These are phyloP conservation scores for Penicillium brevicompactum DNA, from an alignment of 2,329 filamentous ascomycete genomes.

Conservation along the genomic window DNA sequence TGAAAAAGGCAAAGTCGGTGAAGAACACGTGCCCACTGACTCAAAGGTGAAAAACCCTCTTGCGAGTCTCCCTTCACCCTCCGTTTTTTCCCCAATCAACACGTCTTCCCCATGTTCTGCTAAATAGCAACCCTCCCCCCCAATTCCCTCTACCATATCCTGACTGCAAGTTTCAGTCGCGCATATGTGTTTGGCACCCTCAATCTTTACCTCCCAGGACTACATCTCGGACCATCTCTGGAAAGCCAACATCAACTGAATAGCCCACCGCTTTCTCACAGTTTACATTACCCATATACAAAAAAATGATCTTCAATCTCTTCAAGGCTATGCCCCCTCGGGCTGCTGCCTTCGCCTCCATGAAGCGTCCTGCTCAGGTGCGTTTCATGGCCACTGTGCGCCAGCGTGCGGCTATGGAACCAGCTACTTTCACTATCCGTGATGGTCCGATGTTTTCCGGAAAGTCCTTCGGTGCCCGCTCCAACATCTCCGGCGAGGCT, in stretches of 20 bases:
- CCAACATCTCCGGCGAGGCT: slow-evolving; percentile 95
- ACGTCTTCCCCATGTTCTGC: slow-evolving; percentile 29
- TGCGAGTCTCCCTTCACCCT: slow-evolving; percentile 12
- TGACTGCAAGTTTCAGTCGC: slow-evolving; percentile 53
- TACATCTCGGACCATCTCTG: slow-evolving; percentile 71
- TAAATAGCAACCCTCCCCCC: slow-evolving; percentile 22
- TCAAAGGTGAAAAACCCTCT: slow-evolving; percentile 23
- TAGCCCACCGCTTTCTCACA: slow-evolving; percentile 20
- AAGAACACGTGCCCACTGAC: slow-evolving; percentile 29
- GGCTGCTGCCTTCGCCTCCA: slow-evolving; percentile 47
- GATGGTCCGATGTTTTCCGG: slow-evolving; percentile 96
- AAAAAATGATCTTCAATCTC: slow-evolving; percentile 58
- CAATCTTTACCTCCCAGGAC: slow-evolving; percentile 83
- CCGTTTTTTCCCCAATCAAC: slow-evolving; percentile 15
- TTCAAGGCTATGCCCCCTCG: slow-evolving; percentile 55
- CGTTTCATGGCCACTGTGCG: slow-evolving; percentile 66
- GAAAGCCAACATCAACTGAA: slow-evolving; percentile 64
- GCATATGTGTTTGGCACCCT: slow-evolving; percentile 84
- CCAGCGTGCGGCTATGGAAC: slow-evolving; percentile 70
- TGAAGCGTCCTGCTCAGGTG: slow-evolving; percentile 39
- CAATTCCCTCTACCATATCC: slow-evolving; percentile 17
- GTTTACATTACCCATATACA: slow-evolving; percentile 14
- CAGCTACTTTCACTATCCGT: slow-evolving; percentile 93
- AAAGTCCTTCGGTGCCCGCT: slow-evolving; percentile 93
- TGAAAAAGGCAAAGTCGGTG: slow-evolving; percentile 26